Conservation (phyloP, 2,329 filamentous ascomycete genomes). For the Penicillium rolfsii region DNA sequence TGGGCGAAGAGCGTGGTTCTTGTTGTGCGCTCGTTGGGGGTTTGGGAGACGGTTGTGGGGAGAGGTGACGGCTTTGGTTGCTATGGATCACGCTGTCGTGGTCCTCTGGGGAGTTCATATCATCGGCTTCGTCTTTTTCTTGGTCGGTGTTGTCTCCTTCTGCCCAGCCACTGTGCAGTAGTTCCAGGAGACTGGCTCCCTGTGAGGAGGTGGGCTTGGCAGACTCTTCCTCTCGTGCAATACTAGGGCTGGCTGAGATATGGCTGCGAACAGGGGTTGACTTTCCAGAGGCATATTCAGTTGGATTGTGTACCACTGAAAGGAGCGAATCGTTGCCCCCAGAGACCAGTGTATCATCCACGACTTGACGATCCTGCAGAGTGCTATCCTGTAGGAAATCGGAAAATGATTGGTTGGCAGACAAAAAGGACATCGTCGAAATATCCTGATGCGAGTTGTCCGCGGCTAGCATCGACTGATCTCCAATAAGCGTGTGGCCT, state of each 20-base stretch:
- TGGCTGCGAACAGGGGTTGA: constrained; percentile 9
- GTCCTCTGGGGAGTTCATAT: constrained; percentile 12
- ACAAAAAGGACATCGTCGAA: constrained; percentile 24
- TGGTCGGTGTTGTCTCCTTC: constrained; percentile 12
- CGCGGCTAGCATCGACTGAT: constrained; percentile 10
- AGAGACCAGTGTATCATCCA: constrained; percentile 17
- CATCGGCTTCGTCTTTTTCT: constrained; percentile 12
- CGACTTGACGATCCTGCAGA: constrained; percentile 25
- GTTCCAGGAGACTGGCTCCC: neutral
- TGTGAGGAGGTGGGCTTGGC: neutral
- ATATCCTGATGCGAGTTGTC: constrained; percentile 21
- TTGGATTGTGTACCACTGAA: constrained; percentile 16
- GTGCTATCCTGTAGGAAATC: constrained; percentile 11
- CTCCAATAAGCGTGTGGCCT: constrained; percentile 28
- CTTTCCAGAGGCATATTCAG: constrained; percentile 11
- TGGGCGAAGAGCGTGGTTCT: constrained; percentile 5
- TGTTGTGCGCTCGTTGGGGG: constrained; percentile 20
- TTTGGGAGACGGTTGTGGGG: constrained; percentile 12
- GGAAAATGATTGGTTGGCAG: constrained; percentile 24
- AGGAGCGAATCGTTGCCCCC: constrained; percentile 22
- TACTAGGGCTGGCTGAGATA: constrained; percentile 7
- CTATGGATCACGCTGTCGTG: constrained; percentile 20
- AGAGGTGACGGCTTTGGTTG: constrained; percentile 20
- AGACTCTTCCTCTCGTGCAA: neutral
- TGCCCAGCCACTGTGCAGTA: constrained; percentile 2